Base-by-base conservation (phyloP, 2,329 filamentous ascomycete species). In the Keithomyces neogunnii region DNA sequence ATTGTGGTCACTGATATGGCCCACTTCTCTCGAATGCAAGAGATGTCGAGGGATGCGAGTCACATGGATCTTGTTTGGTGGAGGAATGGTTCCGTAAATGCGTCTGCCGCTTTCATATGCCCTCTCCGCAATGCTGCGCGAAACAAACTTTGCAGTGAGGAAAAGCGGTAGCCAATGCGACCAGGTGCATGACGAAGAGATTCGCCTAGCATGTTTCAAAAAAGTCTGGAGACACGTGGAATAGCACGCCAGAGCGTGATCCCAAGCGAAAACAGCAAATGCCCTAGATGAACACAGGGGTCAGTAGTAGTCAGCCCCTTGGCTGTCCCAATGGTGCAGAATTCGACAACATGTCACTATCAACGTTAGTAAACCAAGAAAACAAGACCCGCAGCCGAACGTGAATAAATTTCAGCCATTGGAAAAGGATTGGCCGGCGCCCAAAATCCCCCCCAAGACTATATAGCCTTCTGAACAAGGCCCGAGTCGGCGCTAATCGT, bases 101-200 rank as follows among this genome's bases (percentile, higher is more conserved):
- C 33, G 8, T 11, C 32, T 28, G 3, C 26, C 28, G 11, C 39
- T 47, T 54, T 29, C n/a, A 13, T 19, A 10, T 42, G 33, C 43
- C 74, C 77, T 77, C 77, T 73, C 76, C 71, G 59, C 75, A 71
- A 60, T 73, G 67, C 63, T 66, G 65, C 75, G 51, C 66, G 53
- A 69, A 70, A 74, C 71, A 66, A 60, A 63, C 66, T 59, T 57
- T 68, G 72, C 68, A 76, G 74, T 75, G 77, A 78, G 76, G 74
- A 77, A 77, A 76, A 66, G 59, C 60, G 56, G 56, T 59, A 61
- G 44, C 59, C 53, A 51, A 55, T 44, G 53, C 52, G 47, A 48
- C 52, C 42, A 45, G 45, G 10, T 33, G 32, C 50, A 47, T 19
- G 39, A 26, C 45, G 33, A 40, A 28, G n/a, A 28, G 28, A 26